phyloP scores from a whole-genome alignment of 139 green algal species.

The Spirogloea muscicola region DNA sequence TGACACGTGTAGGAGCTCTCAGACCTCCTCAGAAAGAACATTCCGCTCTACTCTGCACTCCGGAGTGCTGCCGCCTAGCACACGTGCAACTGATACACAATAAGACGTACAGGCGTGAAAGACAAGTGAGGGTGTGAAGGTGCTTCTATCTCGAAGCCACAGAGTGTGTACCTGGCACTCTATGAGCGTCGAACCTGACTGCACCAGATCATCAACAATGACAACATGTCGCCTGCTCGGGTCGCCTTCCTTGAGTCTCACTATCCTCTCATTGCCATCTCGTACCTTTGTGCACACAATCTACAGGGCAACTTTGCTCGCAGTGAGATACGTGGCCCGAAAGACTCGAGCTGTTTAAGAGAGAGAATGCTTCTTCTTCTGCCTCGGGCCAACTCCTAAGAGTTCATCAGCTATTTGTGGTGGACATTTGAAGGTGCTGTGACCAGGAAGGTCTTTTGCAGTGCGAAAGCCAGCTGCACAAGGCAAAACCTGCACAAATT shows the following conservation, averaged over 20 bases:
- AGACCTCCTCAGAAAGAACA: not conserved
- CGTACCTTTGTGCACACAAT: slow-evolving; percentile 98
- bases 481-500: too few species aligned
- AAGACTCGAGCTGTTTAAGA: too few species aligned
- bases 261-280: slow-evolving; percentile 91
- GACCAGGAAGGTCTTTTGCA: too few species aligned
- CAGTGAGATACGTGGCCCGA: too few species aligned
- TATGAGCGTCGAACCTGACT: slow-evolving; percentile 90
- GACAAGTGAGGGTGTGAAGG: not conserved
- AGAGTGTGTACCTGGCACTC: slow-evolving; percentile 73
- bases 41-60: not conserved
- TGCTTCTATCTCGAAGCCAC: not conserved
- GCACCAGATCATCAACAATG: slow-evolving; percentile 98
- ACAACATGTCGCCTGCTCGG: slow-evolving; percentile 84
- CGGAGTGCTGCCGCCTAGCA: not conserved
- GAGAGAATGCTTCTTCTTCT: too few species aligned
- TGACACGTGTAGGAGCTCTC: slow-evolving; percentile 2
- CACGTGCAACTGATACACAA: not conserved
- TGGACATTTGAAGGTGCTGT: too few species aligned
- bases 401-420: too few species aligned
- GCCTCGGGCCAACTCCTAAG: too few species aligned
- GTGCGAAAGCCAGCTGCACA: too few species aligned
- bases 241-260: slow-evolving; percentile 89
- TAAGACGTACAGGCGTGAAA: not conserved
- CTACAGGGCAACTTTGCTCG: too few species aligned